phyloP scores from a whole-genome alignment of 352 stramenopile species.

The Pythium folliculosum region DNA sequence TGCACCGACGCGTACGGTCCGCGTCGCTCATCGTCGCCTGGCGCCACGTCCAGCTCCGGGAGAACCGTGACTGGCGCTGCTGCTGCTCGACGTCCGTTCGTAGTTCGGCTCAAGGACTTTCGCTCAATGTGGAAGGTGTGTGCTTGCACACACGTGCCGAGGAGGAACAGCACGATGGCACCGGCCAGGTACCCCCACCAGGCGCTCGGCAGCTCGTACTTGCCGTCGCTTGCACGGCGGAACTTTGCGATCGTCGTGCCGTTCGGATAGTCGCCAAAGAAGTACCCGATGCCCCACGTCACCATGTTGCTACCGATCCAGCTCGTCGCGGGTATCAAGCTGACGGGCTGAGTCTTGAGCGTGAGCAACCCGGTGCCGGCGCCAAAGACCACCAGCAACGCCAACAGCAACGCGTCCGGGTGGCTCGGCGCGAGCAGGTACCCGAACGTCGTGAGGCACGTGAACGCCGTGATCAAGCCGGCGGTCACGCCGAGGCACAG shows the following conservation, averaged over 20 bases:
- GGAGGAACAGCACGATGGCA: conserved; percentile 53
- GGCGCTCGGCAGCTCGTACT: conserved; percentile 63
- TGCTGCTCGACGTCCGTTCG: not conserved
- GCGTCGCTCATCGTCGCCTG: not conserved
- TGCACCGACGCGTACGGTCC: conserved; percentile 4
- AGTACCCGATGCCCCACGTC: conserved; percentile 66
- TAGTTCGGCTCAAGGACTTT: not conserved
- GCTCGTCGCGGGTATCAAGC: conserved; percentile 56
- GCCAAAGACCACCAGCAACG: conserved; percentile 43
- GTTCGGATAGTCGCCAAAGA: conserved; percentile 68
- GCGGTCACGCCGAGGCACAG: conserved; percentile 40
- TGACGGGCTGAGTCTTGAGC: conserved; percentile 57
- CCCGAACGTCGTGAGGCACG: conserved; percentile 36
- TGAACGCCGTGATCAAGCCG: conserved; percentile 37
- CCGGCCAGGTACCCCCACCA: conserved; percentile 80
- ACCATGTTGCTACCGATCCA: conserved; percentile 57
- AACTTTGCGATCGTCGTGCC: conserved; percentile 55
- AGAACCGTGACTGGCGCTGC: not conserved
- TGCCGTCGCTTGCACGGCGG: conserved; percentile 33
- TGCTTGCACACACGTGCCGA: conserved; percentile 42
- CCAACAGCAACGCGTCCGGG: conserved; percentile 25
- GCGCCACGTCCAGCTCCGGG: not conserved
- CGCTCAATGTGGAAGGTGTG: conserved; percentile 2
- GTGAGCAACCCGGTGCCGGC: conserved; percentile 45
- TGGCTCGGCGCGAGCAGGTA: conserved; percentile 29